A percentile compares a stretch with the other conserved stretches of the same genome.
phyloP scores from a whole-genome alignment of 768 basidiomycete species.

The Boletus eberwhitei region DNA sequence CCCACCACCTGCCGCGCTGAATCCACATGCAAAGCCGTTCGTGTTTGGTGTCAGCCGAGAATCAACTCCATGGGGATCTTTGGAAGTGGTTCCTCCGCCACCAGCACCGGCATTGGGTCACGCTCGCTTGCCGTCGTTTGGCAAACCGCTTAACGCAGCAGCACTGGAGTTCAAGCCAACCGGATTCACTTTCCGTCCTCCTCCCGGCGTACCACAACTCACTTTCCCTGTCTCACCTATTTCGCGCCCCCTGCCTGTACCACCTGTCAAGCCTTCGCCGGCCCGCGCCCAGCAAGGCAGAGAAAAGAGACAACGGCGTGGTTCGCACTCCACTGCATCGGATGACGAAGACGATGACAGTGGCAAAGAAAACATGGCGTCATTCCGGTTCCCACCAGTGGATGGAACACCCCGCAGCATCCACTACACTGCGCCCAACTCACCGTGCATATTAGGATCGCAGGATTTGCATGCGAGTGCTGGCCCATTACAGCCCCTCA shows the following conservation, averaged over 20 bases:
- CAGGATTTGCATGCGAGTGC: slow-evolving; percentile 18
- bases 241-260: slow-evolving; percentile 40
- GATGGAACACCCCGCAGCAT: slow-evolving; percentile 48
- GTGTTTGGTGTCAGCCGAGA: slow-evolving; percentile 57
- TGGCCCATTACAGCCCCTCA: slow-evolving; percentile 45
- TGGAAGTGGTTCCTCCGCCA: slow-evolving; percentile 26
- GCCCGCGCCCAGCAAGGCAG: slow-evolving; percentile 55
- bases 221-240: slow-evolving; percentile 29
- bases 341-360: slow-evolving; percentile 47
- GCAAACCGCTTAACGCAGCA: slow-evolving; percentile 72
- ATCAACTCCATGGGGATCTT: slow-evolving; percentile 35
- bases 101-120: slow-evolving; percentile 40
- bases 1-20: slow-evolving; percentile 41
- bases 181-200: slow-evolving; percentile 75
- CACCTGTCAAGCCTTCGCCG: slow-evolving; percentile 26
- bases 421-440: slow-evolving; percentile 44
- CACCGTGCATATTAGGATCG: slow-evolving; percentile 32
- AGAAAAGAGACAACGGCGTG: slow-evolving; percentile 73
- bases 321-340: slow-evolving; percentile 36
- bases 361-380: slow-evolving; percentile 56
- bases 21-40: slow-evolving; percentile 82
- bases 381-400: slow-evolving; percentile 71
- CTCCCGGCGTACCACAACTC: slow-evolving; percentile 62
- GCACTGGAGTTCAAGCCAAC: slow-evolving; percentile 80
- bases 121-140: slow-evolving; percentile 43